Evolutionary conservation across 352 stramenopile species (phyloP).

Genomic region (Phytophthora pini): DNA sequence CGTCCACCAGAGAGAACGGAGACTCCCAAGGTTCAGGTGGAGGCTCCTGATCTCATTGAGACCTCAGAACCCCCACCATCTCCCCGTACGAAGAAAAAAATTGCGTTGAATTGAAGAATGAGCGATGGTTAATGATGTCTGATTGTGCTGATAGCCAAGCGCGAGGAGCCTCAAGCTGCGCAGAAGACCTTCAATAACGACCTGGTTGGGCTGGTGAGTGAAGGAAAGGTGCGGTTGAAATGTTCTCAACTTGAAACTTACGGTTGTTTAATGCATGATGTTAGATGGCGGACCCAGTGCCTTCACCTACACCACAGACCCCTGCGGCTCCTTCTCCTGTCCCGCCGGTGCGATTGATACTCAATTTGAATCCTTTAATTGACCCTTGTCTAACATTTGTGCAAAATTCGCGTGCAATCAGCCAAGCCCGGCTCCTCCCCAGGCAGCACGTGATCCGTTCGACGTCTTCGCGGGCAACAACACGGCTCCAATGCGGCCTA

Average conservation of each 20-base stretch:
- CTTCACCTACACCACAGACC: conserved; percentile 41
- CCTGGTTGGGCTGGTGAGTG: conserved; percentile 75
- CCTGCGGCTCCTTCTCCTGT: conserved; percentile 48
- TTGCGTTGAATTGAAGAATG: background rate
- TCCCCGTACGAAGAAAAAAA: conserved; percentile 19
- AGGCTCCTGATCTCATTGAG: conserved; percentile 77
- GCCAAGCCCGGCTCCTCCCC: conserved; percentile 26
- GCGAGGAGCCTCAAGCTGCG: conserved; percentile 46
- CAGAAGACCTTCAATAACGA: conserved; percentile 85
- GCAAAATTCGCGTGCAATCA: conserved; percentile 7
- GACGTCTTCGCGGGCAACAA: conserved; percentile 68
- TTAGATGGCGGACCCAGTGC: conserved; percentile 70
- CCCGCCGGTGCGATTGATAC: conserved; percentile 29
- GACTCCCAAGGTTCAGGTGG: conserved; percentile 32
- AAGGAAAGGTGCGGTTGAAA: background rate
- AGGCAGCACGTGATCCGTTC: conserved; percentile 66
- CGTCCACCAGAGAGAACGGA: conserved; percentile 47
- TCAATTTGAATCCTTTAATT: background rate
- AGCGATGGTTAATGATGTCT: background rate
- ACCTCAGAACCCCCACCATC: conserved; percentile 52
- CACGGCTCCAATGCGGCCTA: conserved; percentile 39
- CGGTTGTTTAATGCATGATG: conserved; percentile 1
- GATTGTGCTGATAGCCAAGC: conserved; percentile 45
- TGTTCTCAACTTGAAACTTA: conserved; percentile 6
- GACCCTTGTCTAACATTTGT: background rate